Percentiles rank a stretch among this genome's conserved stretches.
Evolutionary conservation across 2,329 filamentous ascomycete genomes (phyloP).

Genomic region (Ascochyta viciae-villosae): DNA sequence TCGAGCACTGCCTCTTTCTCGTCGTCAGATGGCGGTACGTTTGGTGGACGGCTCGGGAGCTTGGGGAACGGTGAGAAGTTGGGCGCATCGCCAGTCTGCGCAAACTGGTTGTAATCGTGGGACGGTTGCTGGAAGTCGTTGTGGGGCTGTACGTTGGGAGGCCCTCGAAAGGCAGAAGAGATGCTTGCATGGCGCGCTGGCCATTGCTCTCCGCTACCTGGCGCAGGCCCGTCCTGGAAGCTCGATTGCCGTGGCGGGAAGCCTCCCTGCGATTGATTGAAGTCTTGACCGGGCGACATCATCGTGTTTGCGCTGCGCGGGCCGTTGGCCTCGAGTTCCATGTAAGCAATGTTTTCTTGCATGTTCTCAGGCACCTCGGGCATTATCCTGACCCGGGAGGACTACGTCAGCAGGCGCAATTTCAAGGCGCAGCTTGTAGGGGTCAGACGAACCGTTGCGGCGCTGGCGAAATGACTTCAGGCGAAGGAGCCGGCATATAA

Average conservation of each 20-base stretch:
- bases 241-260: slow-evolving; percentile 44
- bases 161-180: slow-evolving; percentile 47
- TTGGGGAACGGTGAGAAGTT: slow-evolving; percentile 93
- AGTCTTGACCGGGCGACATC: slow-evolving; percentile 41
- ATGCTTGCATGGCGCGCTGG: slow-evolving; percentile 45
- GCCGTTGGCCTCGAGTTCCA: slow-evolving; percentile 80
- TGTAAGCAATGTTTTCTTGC: slow-evolving; percentile 88
- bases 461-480: slow-evolving; percentile 72
- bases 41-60: slow-evolving; percentile 77
- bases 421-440: slow-evolving; percentile 26
- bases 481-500: slow-evolving; percentile 63
- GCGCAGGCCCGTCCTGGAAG: slow-evolving; percentile 33
- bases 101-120: slow-evolving; percentile 51
- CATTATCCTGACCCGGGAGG: slow-evolving; percentile 71
- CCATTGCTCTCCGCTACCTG: slow-evolving; percentile 35
- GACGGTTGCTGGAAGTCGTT: slow-evolving; percentile 36
- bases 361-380: slow-evolving; percentile 96
- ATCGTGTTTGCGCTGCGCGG: slow-evolving; percentile 37
- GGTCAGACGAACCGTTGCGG: slow-evolving; percentile 68
- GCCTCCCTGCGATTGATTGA: slow-evolving; percentile 34
- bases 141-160: slow-evolving; percentile 43
- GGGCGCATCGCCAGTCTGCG: slow-evolving; percentile 63
- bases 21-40: slow-evolving; percentile 91
- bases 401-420: slow-evolving; percentile 43
- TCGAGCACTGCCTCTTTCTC: slow-evolving; percentile 91